Base-by-base conservation (phyloP, 2,329 filamentous ascomycete species). In the Fusarium oxysporum region DNA sequence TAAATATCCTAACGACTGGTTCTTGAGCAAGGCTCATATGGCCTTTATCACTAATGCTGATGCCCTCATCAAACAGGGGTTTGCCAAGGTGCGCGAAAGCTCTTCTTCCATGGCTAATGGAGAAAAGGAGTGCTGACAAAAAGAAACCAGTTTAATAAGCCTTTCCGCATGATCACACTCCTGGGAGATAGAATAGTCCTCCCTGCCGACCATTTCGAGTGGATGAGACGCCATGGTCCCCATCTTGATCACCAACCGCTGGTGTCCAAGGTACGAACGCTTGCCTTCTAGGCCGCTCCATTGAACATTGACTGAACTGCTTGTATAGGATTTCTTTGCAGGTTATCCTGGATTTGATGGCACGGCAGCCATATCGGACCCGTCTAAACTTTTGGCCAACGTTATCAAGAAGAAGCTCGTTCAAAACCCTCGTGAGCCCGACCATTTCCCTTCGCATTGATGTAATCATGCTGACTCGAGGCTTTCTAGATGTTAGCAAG, bases 241-340 rank as follows among this genome's bases (percentile, higher is more conserved):
- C 28, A 30, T 12, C 45, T 48, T 8, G 45, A 48, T 4, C 45
- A 48, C 28, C 45, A 48, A 28, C 45, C 45, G 14, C 16, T 48
- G 14, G 45, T 48, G 3, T 48, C 45, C 1, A 48, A 48, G 45
- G 45, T 48, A 48, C 1, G 17, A 1, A 12, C 3, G 1, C 14
- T 32, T 4, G 5, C 0, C 10, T 48, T 4, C 21, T 5, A 5
- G 9, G 10, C 21, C 16, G 0, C n/a, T 48, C 9, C 3, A 8
- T 17, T 48, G 19, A 0, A 7, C 21, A n/a, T 17, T 32, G 3
- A 8, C 28, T 48, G 32, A 12, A 32, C 21, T 32, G 21, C 1
- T 14, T 17, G 3, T 9, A 6, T n/a, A 48, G 45, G 45, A 48
- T 7, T 48, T 48, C 7, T 32, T 48, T 11, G 28, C 45, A 32